phyloP scores from a whole-genome alignment of 2,329 filamentous ascomycete genomes.

The Ceratocystis variospora region DNA sequence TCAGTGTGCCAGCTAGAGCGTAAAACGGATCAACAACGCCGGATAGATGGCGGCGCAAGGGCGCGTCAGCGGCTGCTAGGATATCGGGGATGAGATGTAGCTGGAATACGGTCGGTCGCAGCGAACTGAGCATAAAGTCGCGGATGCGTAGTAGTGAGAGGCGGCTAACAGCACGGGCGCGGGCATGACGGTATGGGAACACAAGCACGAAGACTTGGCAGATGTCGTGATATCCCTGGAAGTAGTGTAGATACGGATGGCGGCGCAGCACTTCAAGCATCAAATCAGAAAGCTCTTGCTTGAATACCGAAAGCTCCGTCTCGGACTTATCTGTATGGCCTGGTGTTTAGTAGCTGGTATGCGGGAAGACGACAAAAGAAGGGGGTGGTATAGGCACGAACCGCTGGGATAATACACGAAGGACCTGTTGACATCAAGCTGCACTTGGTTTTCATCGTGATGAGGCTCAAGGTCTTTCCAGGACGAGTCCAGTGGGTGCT shows the following conservation, averaged over 20 bases:
- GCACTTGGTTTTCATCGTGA: slow-evolving; percentile 77
- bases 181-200: slow-evolving; percentile 45
- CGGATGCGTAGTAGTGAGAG: slow-evolving; percentile 81
- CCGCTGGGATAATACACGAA: slow-evolving; percentile 90
- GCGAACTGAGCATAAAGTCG: slow-evolving; percentile 91
- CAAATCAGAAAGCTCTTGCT: slow-evolving; percentile 61
- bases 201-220: slow-evolving; percentile 89
- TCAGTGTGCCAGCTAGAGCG: slow-evolving; percentile 81
- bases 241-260: slow-evolving; percentile 79
- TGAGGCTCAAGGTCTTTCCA: slow-evolving; percentile 62
- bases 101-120: slow-evolving; percentile 68
- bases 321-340: slow-evolving; percentile 30
- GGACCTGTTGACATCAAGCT: slow-evolving; percentile 84
- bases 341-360: neutral
- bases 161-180: slow-evolving; percentile 54
- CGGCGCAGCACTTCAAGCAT: slow-evolving; percentile 70
- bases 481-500: neutral
- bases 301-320: slow-evolving; percentile 54
- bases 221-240: slow-evolving; percentile 98
- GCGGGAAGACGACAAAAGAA: slow-evolving; percentile 8
- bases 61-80: slow-evolving; percentile 55
- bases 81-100: slow-evolving; percentile 79
- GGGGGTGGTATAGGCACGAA: slow-evolving; percentile 30
- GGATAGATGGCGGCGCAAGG: slow-evolving; percentile 61
- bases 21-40: slow-evolving; percentile 75